Evolutionary conservation across 371 early-diverging fungal genomes (phyloP).

Genomic region (Mortierella sp.): DNA sequence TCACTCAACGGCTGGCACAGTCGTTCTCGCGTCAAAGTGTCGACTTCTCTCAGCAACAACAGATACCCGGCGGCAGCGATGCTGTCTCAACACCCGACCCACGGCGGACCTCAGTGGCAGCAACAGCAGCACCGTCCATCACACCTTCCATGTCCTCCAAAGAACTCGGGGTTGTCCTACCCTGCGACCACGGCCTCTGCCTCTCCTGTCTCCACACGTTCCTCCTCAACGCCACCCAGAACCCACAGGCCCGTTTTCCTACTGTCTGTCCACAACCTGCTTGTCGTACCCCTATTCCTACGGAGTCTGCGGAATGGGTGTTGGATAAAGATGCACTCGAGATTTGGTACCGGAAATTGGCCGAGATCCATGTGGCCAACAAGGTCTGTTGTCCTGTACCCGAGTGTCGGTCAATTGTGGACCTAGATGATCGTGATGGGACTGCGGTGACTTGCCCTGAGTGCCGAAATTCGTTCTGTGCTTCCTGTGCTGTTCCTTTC

Average conservation of each 20-base stretch:
- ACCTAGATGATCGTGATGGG: conserved; percentile 54
- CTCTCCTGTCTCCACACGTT: conserved; percentile 51
- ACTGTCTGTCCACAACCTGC: conserved; percentile 51
- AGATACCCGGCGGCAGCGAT: background rate
- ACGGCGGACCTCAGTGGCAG: conserved; percentile 3
- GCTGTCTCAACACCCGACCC: conserved; percentile 9
- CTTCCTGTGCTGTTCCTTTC: conserved; percentile 54
- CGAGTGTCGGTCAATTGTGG: conserved; percentile 49
- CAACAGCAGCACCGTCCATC: conserved; percentile 16
- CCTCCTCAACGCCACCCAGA: conserved; percentile 39
- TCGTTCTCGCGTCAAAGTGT: conserved; percentile 24
- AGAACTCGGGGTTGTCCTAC: conserved; percentile 47
- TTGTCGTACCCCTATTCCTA: conserved; percentile 50
- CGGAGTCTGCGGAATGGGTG: conserved; percentile 52
- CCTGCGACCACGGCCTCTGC: conserved; percentile 57
- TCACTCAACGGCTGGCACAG: conserved; percentile 41
- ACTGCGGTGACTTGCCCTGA: conserved; percentile 56
- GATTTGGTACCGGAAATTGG: conserved; percentile 53
- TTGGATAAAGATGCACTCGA: conserved; percentile 36
- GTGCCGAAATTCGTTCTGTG: conserved; percentile 52
- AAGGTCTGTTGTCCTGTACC: conserved; percentile 54
- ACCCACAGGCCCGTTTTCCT: conserved; percentile 40
- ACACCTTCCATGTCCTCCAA: conserved; percentile 48
- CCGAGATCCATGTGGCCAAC: conserved; percentile 56
- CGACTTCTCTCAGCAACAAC: background rate